These are phyloP conservation scores for Metschnikowia henanensis DNA, from an alignment of 805 yeast genomes.

Conservation along the genomic window DNA sequence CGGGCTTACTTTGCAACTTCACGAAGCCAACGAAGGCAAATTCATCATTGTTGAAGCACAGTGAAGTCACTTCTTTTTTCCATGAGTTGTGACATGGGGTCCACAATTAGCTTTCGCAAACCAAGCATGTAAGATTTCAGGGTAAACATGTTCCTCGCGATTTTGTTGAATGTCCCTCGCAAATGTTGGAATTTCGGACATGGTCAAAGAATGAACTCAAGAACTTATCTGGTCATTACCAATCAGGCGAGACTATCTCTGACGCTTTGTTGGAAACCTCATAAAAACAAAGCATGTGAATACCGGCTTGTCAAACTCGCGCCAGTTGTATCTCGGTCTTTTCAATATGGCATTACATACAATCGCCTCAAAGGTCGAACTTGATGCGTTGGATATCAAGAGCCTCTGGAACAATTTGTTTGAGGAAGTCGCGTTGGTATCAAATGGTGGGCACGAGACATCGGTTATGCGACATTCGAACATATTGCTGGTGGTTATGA, in stretches of 20 bases:
- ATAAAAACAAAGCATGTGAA: conserved; percentile 47
- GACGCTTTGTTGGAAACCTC: conserved; percentile 30
- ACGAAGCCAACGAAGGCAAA: conserved; percentile 68
- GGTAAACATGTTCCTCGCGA: conserved; percentile 82
- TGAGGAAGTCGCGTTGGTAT: conserved; percentile 58
- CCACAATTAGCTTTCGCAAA: conserved; percentile 70
- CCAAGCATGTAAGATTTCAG: conserved; percentile 64
- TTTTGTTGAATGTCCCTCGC: conserved; percentile 91
- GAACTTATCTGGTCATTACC: conserved; percentile 64
- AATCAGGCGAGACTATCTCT: conserved; percentile 55
- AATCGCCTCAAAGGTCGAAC: conserved; percentile 39
- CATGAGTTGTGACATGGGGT: conserved; percentile 92
- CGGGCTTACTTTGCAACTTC: conserved; percentile 83
- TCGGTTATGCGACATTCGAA: conserved; percentile 75
- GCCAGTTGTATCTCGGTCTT: conserved; percentile 77
- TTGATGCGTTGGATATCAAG: conserved; percentile 48
- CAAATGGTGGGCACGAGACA: conserved; percentile 52
- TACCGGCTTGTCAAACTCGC: conserved; percentile 66
- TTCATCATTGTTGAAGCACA: conserved; percentile 75
- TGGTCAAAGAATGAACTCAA: conserved; percentile 68
- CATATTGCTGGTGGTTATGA: conserved; percentile 84
- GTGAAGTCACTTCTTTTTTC: conserved; percentile 80
- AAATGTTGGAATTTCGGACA: conserved; percentile 85
- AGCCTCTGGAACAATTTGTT: conserved; percentile 66
- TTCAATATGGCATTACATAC: conserved; percentile 77